These are phyloP conservation scores for Knufia petricola DNA, from an alignment of 2,329 filamentous ascomycete genomes.

Conservation along the genomic window DNA sequence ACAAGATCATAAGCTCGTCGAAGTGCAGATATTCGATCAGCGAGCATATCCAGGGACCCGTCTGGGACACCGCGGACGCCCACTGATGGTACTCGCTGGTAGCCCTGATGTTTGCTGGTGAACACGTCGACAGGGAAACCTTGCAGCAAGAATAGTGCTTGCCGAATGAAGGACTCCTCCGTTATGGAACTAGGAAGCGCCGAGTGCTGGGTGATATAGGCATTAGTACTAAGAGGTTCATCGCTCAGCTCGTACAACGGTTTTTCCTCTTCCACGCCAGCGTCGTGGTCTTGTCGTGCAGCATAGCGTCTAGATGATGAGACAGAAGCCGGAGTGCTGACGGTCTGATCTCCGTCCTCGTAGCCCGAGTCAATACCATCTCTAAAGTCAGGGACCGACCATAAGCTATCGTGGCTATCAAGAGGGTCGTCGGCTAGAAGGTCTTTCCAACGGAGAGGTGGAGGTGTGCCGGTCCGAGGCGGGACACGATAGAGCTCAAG, in stretches of 20 bases:
- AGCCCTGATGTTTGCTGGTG: constrained; percentile 27
- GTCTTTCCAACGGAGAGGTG: constrained; percentile 64
- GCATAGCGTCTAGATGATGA: neutral
- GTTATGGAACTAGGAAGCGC: constrained; percentile 37
- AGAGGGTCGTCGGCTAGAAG: constrained; percentile 69
- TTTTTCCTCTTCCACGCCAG: constrained; percentile 10
- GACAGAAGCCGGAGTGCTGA: constrained; percentile 12
- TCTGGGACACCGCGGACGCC: constrained; percentile 24
- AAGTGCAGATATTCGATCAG: neutral
- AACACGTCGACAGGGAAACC: constrained; percentile 70
- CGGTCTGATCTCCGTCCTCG: constrained; percentile 23
- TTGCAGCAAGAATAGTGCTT: constrained; percentile 75
- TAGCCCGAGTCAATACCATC: constrained; percentile 40
- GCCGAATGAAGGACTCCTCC: constrained; percentile 64
- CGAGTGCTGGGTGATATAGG: neutral
- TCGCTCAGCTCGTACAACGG: constrained; percentile 13
- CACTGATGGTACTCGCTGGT: constrained; percentile 30
- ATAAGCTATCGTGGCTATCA: constrained; percentile 56
- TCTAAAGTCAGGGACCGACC: constrained; percentile 59
- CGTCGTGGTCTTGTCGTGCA: neutral
- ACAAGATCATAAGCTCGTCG: constrained; percentile 6
- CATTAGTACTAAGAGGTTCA: neutral
- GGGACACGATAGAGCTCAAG: constrained; percentile 51
- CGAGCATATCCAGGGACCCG: constrained; percentile 10
- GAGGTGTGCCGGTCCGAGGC: constrained; percentile 36